Percentiles rank a stretch among this genome's conserved stretches.
Conservation (phyloP, 768 basidiomycete genomes). For the Asterophora lycoperdoides region DNA sequence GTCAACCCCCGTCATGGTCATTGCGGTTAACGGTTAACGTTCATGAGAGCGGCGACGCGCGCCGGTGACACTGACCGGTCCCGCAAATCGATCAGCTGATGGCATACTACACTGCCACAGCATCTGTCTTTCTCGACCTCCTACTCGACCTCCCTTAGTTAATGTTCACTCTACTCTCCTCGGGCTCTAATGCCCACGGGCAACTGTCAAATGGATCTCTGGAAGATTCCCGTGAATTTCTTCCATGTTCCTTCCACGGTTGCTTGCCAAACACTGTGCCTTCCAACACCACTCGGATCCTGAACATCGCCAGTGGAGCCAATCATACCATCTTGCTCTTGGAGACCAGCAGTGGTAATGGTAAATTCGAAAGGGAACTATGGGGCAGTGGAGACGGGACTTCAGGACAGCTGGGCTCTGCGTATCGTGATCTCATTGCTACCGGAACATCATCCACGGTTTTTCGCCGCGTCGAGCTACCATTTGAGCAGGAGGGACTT, state of each 20-base stretch:
- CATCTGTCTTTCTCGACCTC: neutral
- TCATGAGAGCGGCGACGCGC: neutral
- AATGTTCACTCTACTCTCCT: constrained; percentile 16
- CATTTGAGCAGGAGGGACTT: constrained; percentile 31
- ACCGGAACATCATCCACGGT: constrained; percentile 22
- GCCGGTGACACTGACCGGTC: too few relatives aligned
- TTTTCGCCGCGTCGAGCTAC: constrained; percentile 48
- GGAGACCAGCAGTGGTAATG: constrained; percentile 22
- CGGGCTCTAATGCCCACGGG: constrained; percentile 47
- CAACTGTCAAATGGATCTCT: constrained; percentile 43
- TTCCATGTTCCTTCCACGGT: constrained; percentile 34
- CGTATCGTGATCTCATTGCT: constrained; percentile 21
- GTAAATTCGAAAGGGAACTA: constrained; percentile 32
- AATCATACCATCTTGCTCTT: constrained; percentile 77
- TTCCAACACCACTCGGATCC: constrained; percentile 28
- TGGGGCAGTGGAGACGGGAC: constrained; percentile 77
- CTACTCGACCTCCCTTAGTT: neutral
- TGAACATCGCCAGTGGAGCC: constrained; percentile 62
- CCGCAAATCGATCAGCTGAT: too few relatives aligned
- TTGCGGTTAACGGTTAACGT: too few relatives aligned
- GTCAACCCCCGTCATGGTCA: neutral
- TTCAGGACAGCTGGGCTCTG: constrained; percentile 66
- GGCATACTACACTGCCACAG: too few relatives aligned
- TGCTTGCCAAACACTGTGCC: constrained; percentile 28
- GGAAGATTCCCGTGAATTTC: constrained; percentile 45